Evolutionary conservation across 106 monocot genomes (phyloP), one percentile per base, ranked within the genome.

Genomic region (Apostasia shenzhenica): DNA sequence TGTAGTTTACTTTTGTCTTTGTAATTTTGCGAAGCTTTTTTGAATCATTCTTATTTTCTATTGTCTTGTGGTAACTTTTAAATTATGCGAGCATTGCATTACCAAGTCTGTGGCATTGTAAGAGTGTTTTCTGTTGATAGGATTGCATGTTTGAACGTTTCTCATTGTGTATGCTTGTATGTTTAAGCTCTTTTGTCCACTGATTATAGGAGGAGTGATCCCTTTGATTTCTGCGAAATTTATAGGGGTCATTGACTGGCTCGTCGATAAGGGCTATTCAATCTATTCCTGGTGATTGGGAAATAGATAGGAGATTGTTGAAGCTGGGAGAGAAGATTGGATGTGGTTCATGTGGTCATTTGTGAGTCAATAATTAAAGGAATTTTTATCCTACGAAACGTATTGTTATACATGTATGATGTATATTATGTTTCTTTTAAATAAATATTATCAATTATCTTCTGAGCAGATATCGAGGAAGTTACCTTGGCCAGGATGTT

Each of bases 401-500:
- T 45, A 48, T 70, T 26, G 48, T 59, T 3, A 2, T 58, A 57
- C 40, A 57, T 70, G n/a, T 26, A 26, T 6, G 3, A 53, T 12
- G 41, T 46, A 45, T 26, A 12, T 63, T 38, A 50, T 52, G 7
- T 12, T 9, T 37, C 8, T 58, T 48, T 3, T 46, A 13, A 54
- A 41, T 2, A 11, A 44, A 8, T 5, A 6, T 59, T 10, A 38
- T 10, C 50, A 4, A 11, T 8, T 43, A 57, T 53, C 54, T 61
- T 50, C 12, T 80, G 2, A 69, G 60, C 67, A 99, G 97, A 72
- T 90, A 80, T 78, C 92, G 70, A 77, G 97, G 87, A 70, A 77
- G 56, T 76, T 99, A 93, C 65, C 63, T 79, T 54, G 87, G 87
- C 7, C 79, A 81, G 74, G 92, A 99, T 67, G 97, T 99, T 79